These are phyloP conservation scores for Arthrobotrys iridis DNA, from an alignment of 2,329 filamentous ascomycete genomes.

Conservation along the genomic window DNA sequence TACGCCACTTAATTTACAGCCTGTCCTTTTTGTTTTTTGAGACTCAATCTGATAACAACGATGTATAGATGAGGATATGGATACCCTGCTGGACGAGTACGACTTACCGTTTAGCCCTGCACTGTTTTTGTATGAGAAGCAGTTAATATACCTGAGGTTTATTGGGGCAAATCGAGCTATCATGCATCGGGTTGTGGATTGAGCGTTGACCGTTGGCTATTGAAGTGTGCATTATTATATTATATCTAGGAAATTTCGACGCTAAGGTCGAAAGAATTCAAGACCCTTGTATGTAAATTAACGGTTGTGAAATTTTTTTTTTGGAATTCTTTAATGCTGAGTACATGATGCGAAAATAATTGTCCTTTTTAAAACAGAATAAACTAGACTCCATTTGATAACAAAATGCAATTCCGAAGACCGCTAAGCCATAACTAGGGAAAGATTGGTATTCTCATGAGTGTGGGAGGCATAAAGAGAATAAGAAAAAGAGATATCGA, in stretches of 20 bases:
- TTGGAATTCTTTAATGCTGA: not conserved
- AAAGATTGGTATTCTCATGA: too few relatives aligned
- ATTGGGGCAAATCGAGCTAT: constrained; percentile 57
- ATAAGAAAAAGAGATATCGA: not conserved
- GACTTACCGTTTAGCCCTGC: constrained; percentile 57
- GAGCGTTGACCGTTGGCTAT: too few relatives aligned
- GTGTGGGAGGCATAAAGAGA: not conserved
- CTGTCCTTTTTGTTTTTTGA: too few relatives aligned
- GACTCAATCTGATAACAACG: too few relatives aligned
- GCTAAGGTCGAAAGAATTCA: too few relatives aligned
- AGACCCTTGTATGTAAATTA: too few relatives aligned
- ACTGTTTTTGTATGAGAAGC: constrained; percentile 58
- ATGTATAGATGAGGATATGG: constrained; percentile 54
- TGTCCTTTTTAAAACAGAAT: constrained; percentile 24
- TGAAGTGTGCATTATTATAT: too few relatives aligned
- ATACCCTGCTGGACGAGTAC: constrained; percentile 56
- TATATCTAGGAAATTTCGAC: too few relatives aligned
- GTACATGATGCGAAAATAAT: not conserved
- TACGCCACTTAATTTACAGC: not conserved
- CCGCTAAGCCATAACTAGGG: constrained; percentile 29
- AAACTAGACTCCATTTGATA: constrained; percentile 25
- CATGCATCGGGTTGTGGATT: constrained; percentile 59
- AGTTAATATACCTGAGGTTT: constrained; percentile 57
- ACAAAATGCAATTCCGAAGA: constrained; percentile 23
- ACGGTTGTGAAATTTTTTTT: constrained; percentile 29